Percentiles rank a stretch among this genome's conserved stretches.
phyloP scores from a whole-genome alignment of 768 basidiomycete genomes.

The Russula virescens region DNA sequence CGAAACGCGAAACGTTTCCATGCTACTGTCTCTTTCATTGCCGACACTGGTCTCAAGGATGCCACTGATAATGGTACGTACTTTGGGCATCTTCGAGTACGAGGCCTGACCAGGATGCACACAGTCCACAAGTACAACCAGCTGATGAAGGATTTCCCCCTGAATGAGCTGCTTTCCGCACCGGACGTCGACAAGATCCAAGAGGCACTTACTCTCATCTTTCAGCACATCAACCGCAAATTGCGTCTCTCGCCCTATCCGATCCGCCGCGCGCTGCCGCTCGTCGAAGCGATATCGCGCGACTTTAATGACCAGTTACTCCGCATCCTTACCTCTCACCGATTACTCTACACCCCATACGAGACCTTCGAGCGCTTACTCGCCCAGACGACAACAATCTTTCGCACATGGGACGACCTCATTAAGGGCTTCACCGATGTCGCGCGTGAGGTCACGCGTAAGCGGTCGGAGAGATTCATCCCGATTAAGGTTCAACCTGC shows the following conservation, averaged over 20 bases:
- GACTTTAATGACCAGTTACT: constrained; percentile 96
- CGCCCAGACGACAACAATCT: constrained; percentile 58
- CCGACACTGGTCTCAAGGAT: constrained; percentile 94
- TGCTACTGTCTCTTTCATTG: constrained; percentile 95
- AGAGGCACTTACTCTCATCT: constrained; percentile 81
- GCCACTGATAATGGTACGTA: constrained; percentile 78
- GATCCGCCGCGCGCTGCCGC: constrained; percentile 88
- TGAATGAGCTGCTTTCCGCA: constrained; percentile 93
- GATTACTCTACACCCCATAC: constrained; percentile 91
- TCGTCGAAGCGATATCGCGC: constrained; percentile 95
- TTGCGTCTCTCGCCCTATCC: constrained; percentile 95
- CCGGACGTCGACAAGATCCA: constrained; percentile 95
- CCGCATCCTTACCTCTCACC: constrained; percentile 84
- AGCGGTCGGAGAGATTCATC: constrained; percentile 88
- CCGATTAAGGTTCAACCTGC: constrained; percentile 92
- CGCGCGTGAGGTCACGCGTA: constrained; percentile 83
- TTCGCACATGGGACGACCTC: constrained; percentile 56
- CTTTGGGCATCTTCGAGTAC: not conserved
- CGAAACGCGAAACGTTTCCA: constrained; percentile 95
- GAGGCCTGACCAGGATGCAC: not conserved
- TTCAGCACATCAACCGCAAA: constrained; percentile 92
- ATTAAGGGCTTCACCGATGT: constrained; percentile 67
- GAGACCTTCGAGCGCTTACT: constrained; percentile 89
- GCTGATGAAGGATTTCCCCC: constrained; percentile 97
- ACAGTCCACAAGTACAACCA: constrained; percentile 96